Evolutionary conservation across 768 basidiomycete genomes (phyloP).

Genomic region (Amanita phalloides): DNA sequence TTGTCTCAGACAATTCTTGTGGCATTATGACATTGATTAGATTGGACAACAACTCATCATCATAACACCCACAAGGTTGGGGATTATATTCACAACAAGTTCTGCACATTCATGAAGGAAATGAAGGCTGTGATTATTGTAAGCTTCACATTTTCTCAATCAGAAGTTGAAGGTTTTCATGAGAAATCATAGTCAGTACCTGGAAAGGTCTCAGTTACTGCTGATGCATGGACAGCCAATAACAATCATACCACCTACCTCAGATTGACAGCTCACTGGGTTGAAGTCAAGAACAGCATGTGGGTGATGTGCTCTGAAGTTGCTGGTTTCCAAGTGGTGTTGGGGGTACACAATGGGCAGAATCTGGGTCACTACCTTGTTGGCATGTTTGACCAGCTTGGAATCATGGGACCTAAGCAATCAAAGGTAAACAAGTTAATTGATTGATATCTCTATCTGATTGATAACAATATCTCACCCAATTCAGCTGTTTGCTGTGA

Average conservation of each 20-base stretch:
- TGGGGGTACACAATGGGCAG: slow-evolving; percentile 7
- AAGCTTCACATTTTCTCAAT: not conserved
- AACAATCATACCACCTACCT: slow-evolving; percentile 8
- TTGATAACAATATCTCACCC: not conserved
- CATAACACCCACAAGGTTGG: slow-evolving; percentile 7
- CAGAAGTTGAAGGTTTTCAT: not conserved
- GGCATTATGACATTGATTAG: too few species aligned
- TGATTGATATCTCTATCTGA: not conserved
- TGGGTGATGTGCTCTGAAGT: not conserved
- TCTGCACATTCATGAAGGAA: slow-evolving; percentile 2
- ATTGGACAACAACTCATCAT: too few species aligned
- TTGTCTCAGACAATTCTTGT: too few species aligned
- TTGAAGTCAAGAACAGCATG: slow-evolving; percentile 4
- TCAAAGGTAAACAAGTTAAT: slow-evolving; percentile 12
- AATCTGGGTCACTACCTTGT: slow-evolving; percentile 18
- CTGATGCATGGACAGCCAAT: slow-evolving; percentile 13
- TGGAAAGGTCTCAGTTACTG: slow-evolving; percentile 12
- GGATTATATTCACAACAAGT: slow-evolving; percentile 5
- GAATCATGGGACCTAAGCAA: slow-evolving; percentile 10
- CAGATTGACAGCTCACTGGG: slow-evolving; percentile 13
- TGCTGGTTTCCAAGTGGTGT: not conserved
- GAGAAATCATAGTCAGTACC: slow-evolving; percentile 7
- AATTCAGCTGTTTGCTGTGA: slow-evolving; percentile 13
- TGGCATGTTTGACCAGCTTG: slow-evolving; percentile 13
- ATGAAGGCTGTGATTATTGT: slow-evolving; percentile 7